phyloP scores from a whole-genome alignment of 2,329 filamentous ascomycete species.

The Leptosphaerulina australis region DNA sequence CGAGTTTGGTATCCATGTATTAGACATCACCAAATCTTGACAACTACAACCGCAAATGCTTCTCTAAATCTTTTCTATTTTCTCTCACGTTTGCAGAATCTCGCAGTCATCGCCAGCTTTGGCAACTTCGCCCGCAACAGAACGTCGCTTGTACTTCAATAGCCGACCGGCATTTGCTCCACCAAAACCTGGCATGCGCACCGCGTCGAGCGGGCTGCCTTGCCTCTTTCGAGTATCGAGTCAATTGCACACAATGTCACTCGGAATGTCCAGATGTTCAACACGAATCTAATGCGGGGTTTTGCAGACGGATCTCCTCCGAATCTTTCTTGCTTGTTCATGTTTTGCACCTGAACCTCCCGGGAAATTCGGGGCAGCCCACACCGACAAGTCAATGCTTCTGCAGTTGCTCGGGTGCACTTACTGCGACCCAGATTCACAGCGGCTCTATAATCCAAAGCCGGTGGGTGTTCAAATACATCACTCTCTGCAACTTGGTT shows the following conservation, averaged over 20 bases:
- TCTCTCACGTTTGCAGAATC: neutral
- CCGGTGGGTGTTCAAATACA: neutral
- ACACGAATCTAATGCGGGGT: neutral
- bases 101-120: conserved; percentile 16
- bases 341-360: neutral
- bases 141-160: conserved; percentile 19
- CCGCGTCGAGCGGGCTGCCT: conserved; percentile 24
- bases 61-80: neutral
- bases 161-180: conserved; percentile 37
- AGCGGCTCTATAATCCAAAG: neutral
- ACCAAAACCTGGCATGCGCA: conserved; percentile 15
- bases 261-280: neutral
- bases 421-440: conserved; percentile 13
- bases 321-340: no score
- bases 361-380: conserved; percentile 8
- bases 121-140: conserved; percentile 29
- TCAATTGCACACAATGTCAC: neutral
- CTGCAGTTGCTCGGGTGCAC: conserved; percentile 12
- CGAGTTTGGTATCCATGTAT: conserved; percentile 6
- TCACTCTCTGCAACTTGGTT: neutral
- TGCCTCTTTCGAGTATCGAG: conserved; percentile 22
- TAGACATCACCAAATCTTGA: conserved; percentile 4
- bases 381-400: conserved; percentile 11
- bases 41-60: neutral
- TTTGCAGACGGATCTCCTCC: conserved; percentile 2